phyloP scores from a whole-genome alignment of 345 rosid species.

The Rhizophora apiculata region DNA sequence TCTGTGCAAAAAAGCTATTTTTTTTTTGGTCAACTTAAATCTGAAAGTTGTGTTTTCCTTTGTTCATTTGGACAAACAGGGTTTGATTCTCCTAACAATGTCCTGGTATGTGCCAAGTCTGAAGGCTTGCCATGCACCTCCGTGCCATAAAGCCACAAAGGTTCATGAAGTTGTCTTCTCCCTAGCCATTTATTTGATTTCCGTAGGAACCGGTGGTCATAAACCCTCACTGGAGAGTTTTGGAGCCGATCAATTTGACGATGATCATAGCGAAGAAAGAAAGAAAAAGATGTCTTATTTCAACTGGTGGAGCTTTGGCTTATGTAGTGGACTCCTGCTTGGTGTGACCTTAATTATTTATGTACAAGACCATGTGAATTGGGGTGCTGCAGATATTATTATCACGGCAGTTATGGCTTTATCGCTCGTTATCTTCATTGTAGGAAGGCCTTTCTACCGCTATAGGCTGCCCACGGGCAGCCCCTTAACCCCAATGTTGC shows the following conservation, averaged over 20 bases:
- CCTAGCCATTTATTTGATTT: constrained; percentile 74
- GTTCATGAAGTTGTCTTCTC: constrained; percentile 69
- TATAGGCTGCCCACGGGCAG: constrained; percentile 65
- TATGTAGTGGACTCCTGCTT: constrained; percentile 66
- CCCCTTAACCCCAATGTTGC: constrained; percentile 77
- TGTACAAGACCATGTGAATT: constrained; percentile 69
- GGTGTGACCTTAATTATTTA: constrained; percentile 75
- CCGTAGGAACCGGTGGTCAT: constrained; percentile 93
- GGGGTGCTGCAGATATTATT: constrained; percentile 78
- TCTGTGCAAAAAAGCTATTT: too few species aligned
- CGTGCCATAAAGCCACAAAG: constrained; percentile 56
- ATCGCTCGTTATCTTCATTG: constrained; percentile 55
- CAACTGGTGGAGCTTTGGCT: constrained; percentile 90
- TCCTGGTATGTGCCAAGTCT: constrained; percentile 35
- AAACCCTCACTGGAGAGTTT: constrained; percentile 92
- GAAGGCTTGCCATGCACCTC: constrained; percentile 50
- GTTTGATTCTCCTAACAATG: constrained; percentile 42
- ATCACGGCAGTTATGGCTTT: constrained; percentile 60
- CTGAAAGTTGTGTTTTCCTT: too few species aligned
- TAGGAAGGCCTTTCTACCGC: constrained; percentile 72
- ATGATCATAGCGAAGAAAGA: constrained; percentile 62
- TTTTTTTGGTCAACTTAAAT: too few species aligned
- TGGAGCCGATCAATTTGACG: constrained; percentile 96
- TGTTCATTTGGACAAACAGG: constrained; percentile 21
- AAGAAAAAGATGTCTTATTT: constrained; percentile 86